These are phyloP conservation scores for Backusella tuberculispora DNA, from an alignment of 192 early-diverging fungal genomes.

Conservation along the genomic window DNA sequence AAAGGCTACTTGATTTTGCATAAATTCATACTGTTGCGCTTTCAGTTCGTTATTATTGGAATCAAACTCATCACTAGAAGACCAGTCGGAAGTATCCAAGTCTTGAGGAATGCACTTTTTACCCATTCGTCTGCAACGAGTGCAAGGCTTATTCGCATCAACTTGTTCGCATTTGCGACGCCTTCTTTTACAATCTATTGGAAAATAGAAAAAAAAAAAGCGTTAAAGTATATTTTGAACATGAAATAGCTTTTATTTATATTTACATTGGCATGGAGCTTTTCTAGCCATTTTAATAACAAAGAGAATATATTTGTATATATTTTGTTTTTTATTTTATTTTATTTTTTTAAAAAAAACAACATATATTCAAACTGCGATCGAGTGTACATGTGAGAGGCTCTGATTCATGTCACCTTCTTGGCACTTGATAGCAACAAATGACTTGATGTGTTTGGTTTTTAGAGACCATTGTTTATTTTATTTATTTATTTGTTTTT, in stretches of 20 bases:
- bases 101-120: conserved; percentile 11
- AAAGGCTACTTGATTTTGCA: background rate
- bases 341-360: background rate
- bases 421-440: conserved; percentile 38
- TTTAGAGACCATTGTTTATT: background rate
- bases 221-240: background rate
- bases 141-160: background rate
- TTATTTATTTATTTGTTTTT: background rate
- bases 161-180: conserved; percentile 17
- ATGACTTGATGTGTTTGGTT: background rate
- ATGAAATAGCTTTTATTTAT: background rate
- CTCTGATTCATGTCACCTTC: conserved; percentile 15
- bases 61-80: background rate
- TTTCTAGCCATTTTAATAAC: conserved; percentile 14
- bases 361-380: too few relatives aligned
- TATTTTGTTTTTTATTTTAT: too few relatives aligned
- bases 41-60: background rate
- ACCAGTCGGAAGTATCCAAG: background rate
- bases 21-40: background rate
- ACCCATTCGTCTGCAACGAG: background rate
- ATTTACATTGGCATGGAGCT: conserved; percentile 17
- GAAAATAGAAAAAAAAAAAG: background rate
- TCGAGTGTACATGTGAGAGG: too few relatives aligned
- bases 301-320: background rate
- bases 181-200: conserved; percentile 17